Evolutionary conservation across 371 early-diverging fungal genomes (phyloP), one percentile per base, ranked within the genome.

Genomic region (Mortierella sp.): DNA sequence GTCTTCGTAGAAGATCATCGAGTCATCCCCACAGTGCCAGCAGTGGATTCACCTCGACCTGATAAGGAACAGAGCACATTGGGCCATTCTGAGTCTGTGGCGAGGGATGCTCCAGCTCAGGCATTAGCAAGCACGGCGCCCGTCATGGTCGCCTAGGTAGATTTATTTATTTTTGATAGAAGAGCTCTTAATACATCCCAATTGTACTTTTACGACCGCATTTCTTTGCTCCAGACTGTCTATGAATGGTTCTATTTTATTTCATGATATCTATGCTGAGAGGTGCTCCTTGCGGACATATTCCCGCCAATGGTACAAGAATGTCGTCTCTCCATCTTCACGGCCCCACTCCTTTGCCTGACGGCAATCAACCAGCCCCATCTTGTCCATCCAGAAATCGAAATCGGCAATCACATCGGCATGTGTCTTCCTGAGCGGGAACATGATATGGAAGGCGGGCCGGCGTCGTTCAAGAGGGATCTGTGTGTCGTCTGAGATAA

Each of bases 361-460:
- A 4, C 86, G 79, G 27, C 82, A 81, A 32, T 85, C 86, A 21
- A 85, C 82, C 35, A 85, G 32, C 14, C 77, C 86, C 79, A 85
- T 76, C 49, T 79, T 63, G 18, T 85, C 82, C 86, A 85, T 85
- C 86, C 86, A 85, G 48, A 79, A 82, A 70, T 85, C 86, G 58
- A 85, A 82, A 38, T 85, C 86, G 5, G 86, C 86, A 77, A 85
- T 85, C 72, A 85, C 86, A 35, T 85, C 86, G 16, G 79, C 65
- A 46, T 85, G 86, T 0, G 86, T 85, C 48, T 76, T 76, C 5
- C 86, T 82, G 73, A 85, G 79, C 29, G 86, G 86, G 65, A 85
- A 85, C 86, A 85, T 85, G 75, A 85, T 81, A 65, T 85, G 86
- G 54, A 85, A 85, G 0, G 86, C 86, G 7, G 86, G 86, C 44